Conservation (phyloP, 257 asterid genomes). For the Echites panduratus region DNA sequence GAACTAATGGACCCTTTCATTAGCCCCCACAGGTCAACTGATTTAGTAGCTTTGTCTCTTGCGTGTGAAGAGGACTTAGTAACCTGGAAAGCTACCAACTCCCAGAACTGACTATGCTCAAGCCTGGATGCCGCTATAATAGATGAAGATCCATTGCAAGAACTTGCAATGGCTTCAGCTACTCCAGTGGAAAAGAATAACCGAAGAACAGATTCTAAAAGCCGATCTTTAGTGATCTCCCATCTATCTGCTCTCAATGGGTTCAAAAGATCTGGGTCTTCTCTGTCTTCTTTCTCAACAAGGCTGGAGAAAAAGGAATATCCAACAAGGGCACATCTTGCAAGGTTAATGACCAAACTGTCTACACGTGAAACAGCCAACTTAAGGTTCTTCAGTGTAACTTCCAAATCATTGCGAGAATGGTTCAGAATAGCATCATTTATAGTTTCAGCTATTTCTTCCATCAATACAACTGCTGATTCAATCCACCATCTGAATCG, state of each 20-base stretch:
- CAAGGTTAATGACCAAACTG: conserved; percentile 52
- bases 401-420: conserved; percentile 31
- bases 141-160: conserved; percentile 54
- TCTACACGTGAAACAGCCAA: conserved; percentile 35
- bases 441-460: conserved; percentile 76
- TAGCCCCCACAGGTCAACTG: conserved; percentile 91
- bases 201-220: conserved; percentile 83
- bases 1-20: conserved; percentile 83
- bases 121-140: conserved; percentile 66
- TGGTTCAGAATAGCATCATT: conserved; percentile 38
- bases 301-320: conserved; percentile 56
- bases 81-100: conserved; percentile 68
- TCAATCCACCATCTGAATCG: conserved; percentile 89
- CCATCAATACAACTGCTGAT: conserved; percentile 70
- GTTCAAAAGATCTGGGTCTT: conserved; percentile 27
- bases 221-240: conserved; percentile 68
- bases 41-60: conserved; percentile 83
- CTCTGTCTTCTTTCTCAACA: conserved; percentile 36
- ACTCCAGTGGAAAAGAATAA: conserved; percentile 79
- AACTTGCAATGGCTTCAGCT: conserved; percentile 60
- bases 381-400: conserved; percentile 42
- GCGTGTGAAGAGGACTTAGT: conserved; percentile 71
- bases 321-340: conserved; percentile 73
- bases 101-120: conserved; percentile 72
- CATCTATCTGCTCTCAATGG: conserved; percentile 59